These are phyloP conservation scores for Wickerhamomyces pijperi DNA, from an alignment of 805 yeast genomes.

Conservation along the genomic window DNA sequence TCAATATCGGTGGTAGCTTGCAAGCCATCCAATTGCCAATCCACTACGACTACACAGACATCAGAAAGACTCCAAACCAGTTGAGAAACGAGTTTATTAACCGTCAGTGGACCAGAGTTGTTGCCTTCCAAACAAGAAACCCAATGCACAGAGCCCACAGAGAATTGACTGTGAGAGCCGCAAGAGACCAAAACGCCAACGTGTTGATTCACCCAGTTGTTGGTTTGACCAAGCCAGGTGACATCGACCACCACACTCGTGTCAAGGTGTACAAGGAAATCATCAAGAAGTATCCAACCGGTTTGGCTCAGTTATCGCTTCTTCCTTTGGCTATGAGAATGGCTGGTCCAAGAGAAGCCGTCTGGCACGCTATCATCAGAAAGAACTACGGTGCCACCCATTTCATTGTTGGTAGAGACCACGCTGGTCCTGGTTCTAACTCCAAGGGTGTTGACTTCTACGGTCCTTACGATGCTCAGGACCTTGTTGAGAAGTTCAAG, in stretches of 20 bases:
- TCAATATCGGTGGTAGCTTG: slow-evolving; percentile 78
- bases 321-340: slow-evolving; percentile 96
- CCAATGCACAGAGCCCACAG: slow-evolving; percentile 99
- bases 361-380: slow-evolving; percentile 96
- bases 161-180: slow-evolving; percentile 92
- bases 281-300: slow-evolving; percentile 86
- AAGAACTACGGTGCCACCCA: slow-evolving; percentile 95
- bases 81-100: slow-evolving; percentile 72
- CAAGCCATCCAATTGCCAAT: slow-evolving; percentile 77
- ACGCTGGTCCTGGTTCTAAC: slow-evolving; percentile 90
- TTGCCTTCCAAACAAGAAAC: slow-evolving; percentile 96
- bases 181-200: slow-evolving; percentile 81
- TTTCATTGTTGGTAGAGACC: slow-evolving; percentile 96
- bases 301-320: slow-evolving; percentile 81
- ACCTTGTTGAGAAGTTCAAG: slow-evolving; percentile 62
- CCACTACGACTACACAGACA: slow-evolving; percentile 83
- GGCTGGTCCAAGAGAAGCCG: slow-evolving; percentile 98
- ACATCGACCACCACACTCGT: slow-evolving; percentile 94
- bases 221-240: slow-evolving; percentile 95
- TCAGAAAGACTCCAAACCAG: slow-evolving; percentile 85
- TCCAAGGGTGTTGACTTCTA: slow-evolving; percentile 89
- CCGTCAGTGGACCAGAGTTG: slow-evolving; percentile 80
- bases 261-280: slow-evolving; percentile 91
- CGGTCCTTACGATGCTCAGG: slow-evolving; percentile 97
- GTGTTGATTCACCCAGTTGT: slow-evolving; percentile 94